Conservation (phyloP, 805 yeast species). For the Sugiyamaella mastotermitis region DNA sequence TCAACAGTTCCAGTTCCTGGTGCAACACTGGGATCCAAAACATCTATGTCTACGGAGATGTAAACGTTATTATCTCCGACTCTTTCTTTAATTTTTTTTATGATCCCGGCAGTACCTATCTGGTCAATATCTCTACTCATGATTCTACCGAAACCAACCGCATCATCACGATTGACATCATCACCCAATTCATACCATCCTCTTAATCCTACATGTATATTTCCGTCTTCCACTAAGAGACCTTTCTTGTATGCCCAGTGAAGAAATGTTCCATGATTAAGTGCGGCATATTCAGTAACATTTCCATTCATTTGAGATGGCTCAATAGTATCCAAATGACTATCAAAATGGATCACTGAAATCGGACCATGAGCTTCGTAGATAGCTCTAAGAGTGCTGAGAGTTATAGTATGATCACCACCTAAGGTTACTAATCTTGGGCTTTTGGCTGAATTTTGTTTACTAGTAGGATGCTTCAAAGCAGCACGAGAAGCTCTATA, state of each 20-base stretch:
- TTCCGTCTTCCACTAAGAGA: constrained; percentile 41
- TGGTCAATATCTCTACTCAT: constrained; percentile 65
- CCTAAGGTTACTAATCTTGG: constrained; percentile 66
- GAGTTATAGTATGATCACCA: constrained; percentile 70
- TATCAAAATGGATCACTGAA: constrained; percentile 65
- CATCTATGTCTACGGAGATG: constrained; percentile 44
- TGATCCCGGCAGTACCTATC: constrained; percentile 51
- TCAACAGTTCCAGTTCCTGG: constrained; percentile 53
- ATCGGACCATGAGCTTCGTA: constrained; percentile 54
- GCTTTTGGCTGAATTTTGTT: constrained; percentile 34
- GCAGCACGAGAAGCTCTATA: constrained; percentile 43
- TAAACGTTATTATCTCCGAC: constrained; percentile 9
- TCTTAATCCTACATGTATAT: constrained; percentile 57
- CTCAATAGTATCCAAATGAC: constrained; percentile 66
- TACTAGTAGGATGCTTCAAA: constrained; percentile 23
- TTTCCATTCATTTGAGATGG: constrained; percentile 62
- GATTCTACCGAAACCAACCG: constrained; percentile 55
- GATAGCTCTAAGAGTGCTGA: constrained; percentile 61
- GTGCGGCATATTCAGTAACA: constrained; percentile 47
- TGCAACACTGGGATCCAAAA: constrained; percentile 46
- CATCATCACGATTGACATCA: constrained; percentile 50
- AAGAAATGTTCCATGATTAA: constrained; percentile 63
- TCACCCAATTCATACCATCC: constrained; percentile 55
- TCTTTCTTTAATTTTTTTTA: constrained; percentile 37
- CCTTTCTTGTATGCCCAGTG: constrained; percentile 68